A percentile compares a stretch with the other conserved stretches of the same genome.
Evolutionary conservation across 768 basidiomycete species (phyloP).

Genomic region (Lactifluus piperatus): DNA sequence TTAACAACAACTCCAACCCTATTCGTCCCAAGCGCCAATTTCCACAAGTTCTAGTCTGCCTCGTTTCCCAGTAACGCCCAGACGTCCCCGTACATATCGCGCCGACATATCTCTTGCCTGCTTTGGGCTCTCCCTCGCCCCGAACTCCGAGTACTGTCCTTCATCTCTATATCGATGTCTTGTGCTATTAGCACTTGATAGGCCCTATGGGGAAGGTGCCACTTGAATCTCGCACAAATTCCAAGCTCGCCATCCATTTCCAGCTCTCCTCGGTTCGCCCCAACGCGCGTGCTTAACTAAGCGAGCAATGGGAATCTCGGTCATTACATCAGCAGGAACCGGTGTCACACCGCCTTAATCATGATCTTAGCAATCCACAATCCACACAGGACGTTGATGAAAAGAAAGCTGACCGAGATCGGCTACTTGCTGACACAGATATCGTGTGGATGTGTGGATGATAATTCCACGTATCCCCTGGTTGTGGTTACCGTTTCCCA

Average conservation of each 20-base stretch:
- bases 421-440: not conserved
- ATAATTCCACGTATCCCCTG: not conserved
- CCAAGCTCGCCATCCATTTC: not conserved
- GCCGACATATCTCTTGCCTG: not conserved
- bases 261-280: not conserved
- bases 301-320: not conserved
- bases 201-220: not conserved
- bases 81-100: conserved; percentile 15
- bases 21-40: conserved; percentile 6
- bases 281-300: not conserved
- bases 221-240: not conserved
- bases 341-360: not conserved
- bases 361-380: conserved; percentile 2
- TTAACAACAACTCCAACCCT: not conserved
- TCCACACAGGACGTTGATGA: not conserved
- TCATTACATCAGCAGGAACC: not conserved
- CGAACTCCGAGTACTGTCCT: conserved; percentile 9
- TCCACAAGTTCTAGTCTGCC: conserved; percentile 11
- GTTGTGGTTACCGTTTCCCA: not conserved
- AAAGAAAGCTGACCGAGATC: not conserved
- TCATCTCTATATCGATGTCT: not conserved
- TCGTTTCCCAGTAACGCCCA: conserved; percentile 3
- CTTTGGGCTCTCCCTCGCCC: conserved; percentile 1
- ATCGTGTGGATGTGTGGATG: conserved; percentile 2
- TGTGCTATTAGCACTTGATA: not conserved